Base-by-base conservation (phyloP, 257 asterid genomes). In the Solanum commersonii region DNA sequence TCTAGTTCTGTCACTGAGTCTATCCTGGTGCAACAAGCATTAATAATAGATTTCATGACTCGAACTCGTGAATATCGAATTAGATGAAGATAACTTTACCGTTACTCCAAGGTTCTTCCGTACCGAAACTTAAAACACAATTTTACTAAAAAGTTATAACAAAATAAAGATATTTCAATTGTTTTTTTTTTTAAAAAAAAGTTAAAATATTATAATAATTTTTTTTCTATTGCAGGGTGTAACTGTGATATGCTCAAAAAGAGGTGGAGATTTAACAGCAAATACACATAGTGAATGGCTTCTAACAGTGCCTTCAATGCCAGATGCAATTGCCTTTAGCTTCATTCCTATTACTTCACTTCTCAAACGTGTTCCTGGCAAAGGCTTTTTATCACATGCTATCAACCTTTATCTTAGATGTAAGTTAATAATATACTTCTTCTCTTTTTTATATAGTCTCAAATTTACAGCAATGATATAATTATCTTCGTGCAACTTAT, bases 361-460 rank as follows among this genome's bases (percentile, higher is more conserved):
- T 8, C 96, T 97, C 4, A 90, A 90, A 74, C 98, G 95, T 31
- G 93, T 96, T 13, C 95, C 96, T 2, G 99, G 99, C 87, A 94
- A 90, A 89, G 99, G 99, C 14, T 97, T 96, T 90, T 88, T 97
- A 44, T 94, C 98, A 1, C 99, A 97, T 86, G 99, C 99, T 88
- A 95, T 97, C 91, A 97, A 97, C 83, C 95, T 97, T 40, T 97
- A 97, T 88, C 98, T 96, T 25, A 94, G 99, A 15, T 95, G 99
- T 97, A 92, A 89, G 96, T 65, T 0, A 40, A 40, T 3, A 22
- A 6, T 22, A 70, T 29, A 70, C 37, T 37, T 22, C 2, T 76
- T 23, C 33, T 38, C 56, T 37, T 7, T 31, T 72, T 34, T 18
- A 34, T 20, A 1, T 73, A 34, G 29, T 72, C 12, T n/a, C 14